Conservation (phyloP, 2,329 filamentous ascomycete species). For the Orbilia quercus region DNA sequence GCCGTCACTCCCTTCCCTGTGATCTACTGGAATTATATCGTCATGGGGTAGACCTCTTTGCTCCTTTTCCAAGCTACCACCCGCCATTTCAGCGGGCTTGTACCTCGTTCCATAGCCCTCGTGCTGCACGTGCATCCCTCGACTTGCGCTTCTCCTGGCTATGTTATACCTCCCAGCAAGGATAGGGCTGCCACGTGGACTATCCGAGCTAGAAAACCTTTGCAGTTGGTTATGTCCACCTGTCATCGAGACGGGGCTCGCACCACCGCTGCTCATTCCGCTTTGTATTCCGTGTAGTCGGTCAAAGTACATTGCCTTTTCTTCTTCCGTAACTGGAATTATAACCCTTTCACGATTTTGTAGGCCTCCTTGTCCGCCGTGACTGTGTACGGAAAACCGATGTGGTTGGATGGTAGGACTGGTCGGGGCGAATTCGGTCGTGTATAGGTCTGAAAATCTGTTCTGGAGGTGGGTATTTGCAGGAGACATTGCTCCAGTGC, state of each 20-base stretch:
- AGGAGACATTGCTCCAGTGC: neutral
- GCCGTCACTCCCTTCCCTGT: neutral
- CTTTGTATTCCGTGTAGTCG: conserved; percentile 30
- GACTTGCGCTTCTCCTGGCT: conserved; percentile 17
- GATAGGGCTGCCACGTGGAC: conserved; percentile 11
- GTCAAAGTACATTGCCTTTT: conserved; percentile 42
- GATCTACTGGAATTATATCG: conserved; percentile 15
- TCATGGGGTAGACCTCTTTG: conserved; percentile 20
- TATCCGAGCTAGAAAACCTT: conserved; percentile 10
- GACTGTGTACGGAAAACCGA: conserved; percentile 10
- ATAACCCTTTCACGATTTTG: conserved; percentile 39
- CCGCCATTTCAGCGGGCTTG: conserved; percentile 45
- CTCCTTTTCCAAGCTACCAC: conserved; percentile 29
- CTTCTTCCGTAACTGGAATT: conserved; percentile 41
- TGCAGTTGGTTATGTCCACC: conserved; percentile 16
- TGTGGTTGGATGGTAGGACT: conserved; percentile 32
- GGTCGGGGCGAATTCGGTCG: conserved; percentile 27
- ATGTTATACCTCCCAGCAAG: conserved; percentile 17
- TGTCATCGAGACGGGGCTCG: conserved; percentile 33
- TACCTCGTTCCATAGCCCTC: conserved; percentile 33
- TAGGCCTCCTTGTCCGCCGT: conserved; percentile 10
- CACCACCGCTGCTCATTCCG: conserved; percentile 20
- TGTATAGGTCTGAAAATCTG: conserved; percentile 13
- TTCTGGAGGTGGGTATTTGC: conserved; percentile 32
- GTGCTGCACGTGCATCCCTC: conserved; percentile 2